Evolutionary conservation across 2,329 filamentous ascomycete species (phyloP).

Genomic region (Bisporella sp.): DNA sequence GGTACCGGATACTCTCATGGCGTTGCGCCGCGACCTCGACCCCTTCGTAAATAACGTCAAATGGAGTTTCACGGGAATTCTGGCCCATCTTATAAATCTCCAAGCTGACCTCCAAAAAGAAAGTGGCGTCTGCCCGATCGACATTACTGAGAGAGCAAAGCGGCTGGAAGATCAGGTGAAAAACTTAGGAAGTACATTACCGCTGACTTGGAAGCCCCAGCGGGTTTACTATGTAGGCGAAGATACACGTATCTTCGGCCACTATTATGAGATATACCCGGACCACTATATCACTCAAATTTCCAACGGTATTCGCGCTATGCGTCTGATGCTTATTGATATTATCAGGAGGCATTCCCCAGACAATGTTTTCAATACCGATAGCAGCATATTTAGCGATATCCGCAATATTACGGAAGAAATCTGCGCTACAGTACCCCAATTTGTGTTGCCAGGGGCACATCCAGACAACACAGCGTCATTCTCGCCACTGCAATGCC

Average conservation of each 20-base stretch:
- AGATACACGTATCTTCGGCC: background rate
- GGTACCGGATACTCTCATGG: background rate
- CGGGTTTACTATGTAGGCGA: no score
- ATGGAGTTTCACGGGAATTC: background rate
- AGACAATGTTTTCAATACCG: background rate
- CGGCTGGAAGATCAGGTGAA: background rate
- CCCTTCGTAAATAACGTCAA: background rate
- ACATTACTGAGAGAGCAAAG: background rate
- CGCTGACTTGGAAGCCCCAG: no score
- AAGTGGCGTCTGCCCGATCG: background rate
- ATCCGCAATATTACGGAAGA: background rate
- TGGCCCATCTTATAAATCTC: background rate
- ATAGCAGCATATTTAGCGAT: background rate
- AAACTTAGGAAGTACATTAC: no score
- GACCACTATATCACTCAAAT: background rate
- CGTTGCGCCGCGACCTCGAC: background rate
- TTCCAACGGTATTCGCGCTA: background rate
- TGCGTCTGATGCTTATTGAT: background rate
- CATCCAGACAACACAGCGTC: background rate
- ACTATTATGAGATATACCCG: constrained; percentile 2
- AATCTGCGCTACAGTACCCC: constrained; percentile 1
- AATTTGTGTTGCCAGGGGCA: constrained; percentile 1
- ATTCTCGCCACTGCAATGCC: constrained; percentile 1
- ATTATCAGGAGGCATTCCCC: background rate
- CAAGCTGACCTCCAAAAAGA: background rate